phyloP scores from a whole-genome alignment of 306 rosid genomes.

The Benincasa hispida region DNA sequence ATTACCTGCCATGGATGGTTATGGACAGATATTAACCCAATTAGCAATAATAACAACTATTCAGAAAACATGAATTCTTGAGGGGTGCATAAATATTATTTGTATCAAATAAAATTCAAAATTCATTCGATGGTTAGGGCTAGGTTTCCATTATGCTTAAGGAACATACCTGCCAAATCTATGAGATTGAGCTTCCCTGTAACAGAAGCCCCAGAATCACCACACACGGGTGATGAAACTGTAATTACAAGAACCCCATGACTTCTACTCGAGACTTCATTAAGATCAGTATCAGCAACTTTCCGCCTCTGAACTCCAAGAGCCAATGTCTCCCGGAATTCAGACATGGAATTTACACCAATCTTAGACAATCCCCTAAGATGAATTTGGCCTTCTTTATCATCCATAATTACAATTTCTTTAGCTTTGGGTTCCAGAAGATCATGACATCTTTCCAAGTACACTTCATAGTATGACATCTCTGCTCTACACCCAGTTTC shows the following conservation, averaged over 20 bases:
- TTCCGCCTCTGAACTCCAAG: conserved; percentile 65
- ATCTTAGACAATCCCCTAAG: conserved; percentile 64
- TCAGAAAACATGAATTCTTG: neutral
- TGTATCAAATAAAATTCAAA: neutral
- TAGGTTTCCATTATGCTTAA: neutral
- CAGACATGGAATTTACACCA: conserved; percentile 44
- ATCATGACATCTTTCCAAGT: conserved; percentile 80
- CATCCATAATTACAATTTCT: conserved; percentile 71
- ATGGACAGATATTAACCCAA: neutral
- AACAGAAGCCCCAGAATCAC: conserved; percentile 20
- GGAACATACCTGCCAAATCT: conserved; percentile 65
- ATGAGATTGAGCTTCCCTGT: conserved; percentile 86
- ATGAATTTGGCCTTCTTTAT: conserved; percentile 78
- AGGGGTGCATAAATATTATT: neutral
- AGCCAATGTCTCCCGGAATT: conserved; percentile 46
- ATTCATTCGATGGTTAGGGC: neutral
- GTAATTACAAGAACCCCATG: conserved; percentile 82
- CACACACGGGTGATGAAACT: conserved; percentile 35
- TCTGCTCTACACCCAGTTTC: conserved; percentile 41
- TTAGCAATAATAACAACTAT: neutral
- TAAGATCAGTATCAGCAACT: conserved; percentile 74
- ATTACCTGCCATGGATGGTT: conserved; percentile 41
- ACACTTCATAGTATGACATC: conserved; percentile 82
- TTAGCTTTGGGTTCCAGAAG: conserved; percentile 66
- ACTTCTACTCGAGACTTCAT: conserved; percentile 91